Base-by-base conservation (phyloP, 257 asterid genomes). In the Lycium ferocissimum region DNA sequence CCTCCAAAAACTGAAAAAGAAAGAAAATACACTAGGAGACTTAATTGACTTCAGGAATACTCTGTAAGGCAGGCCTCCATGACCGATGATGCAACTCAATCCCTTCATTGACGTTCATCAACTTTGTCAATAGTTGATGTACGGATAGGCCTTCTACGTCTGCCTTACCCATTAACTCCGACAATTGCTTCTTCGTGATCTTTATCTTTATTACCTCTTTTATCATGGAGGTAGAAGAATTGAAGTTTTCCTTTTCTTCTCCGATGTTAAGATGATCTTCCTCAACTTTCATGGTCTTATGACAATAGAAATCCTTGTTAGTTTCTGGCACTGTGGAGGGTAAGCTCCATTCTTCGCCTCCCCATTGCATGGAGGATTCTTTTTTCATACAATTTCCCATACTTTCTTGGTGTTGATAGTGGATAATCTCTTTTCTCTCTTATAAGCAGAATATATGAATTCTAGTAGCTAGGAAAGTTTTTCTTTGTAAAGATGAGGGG, bases 321-420 rank as follows among this genome's bases (percentile, higher is more conserved):
- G 79, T 70, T 70, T 38, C 33, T 51, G 37, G 72, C n/a, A 72
- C 84, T 66, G 62, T 75, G 47, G 87, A 88, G 22, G n/a, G 58
- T 2, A 89, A 85, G 6, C 88, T 91, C 94, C 97, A 93, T 13
- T 92, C 94, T 18, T 92, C 95, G 0, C 94, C 97, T 38, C 92
- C 95, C 95, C 95, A 93, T 59, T 86, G 82, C 83, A 61, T 54
- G n/a, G 93, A 69, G 53, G 91, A 86, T 45, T 78, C 87, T 83
- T 92, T 93, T 86, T 83, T 83, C 11, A 91, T 38, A 86, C 97
- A 93, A 20, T 93, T 93, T 49, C 97, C 97, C 97, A 93, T 93
- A 5, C 33, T 45, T 69, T 33, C 56, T 9, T 14, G 59, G 9
- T 5, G 10, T 49, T 22, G 22, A 78, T 47, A 51, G 18, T 5